Base-by-base conservation (phyloP, 2,329 filamentous ascomycete genomes). In the Talaromyces islandicus region DNA sequence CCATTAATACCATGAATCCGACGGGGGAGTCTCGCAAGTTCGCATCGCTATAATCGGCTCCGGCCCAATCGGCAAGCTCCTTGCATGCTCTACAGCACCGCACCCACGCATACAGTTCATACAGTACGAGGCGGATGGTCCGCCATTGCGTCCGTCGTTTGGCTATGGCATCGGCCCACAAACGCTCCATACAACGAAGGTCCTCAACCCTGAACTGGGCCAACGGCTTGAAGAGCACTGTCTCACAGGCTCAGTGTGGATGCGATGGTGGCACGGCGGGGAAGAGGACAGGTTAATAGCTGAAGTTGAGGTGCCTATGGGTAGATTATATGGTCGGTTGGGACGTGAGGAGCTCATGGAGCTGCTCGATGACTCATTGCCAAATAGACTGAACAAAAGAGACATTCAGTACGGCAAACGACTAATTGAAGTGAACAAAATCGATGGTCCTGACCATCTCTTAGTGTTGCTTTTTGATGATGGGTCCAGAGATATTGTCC, bases 241-340 rank as follows among this genome's bases (percentile, higher is more conserved):
- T 7, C 52, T 53, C 4, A 56, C 38, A 21, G 48, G 25, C 11
- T n/a, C 12, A 10, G 30, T 52, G 12, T 60, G 58, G 58, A 60
- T 60, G 58, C 53, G 24, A 27, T 60, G 58, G 58, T 60, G 58
- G 58, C 58, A 60, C 25, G 54, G 58, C n/a, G 58, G 58, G 4
- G 54, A 46, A 10, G 30, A 32, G 30, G 30, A 32, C 30, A 46
- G 27, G 24, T 9, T 53, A 7, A 54, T 60, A 27, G 58, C 58
- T 29, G 35, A 41, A 21, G 54, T 60, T 7, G 35, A 54, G 6
- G 48, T 60, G 27, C 38, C 48, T 2, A 54, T 30, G 17, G 54
- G 54, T 4, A 30, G 41, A 17, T 17, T 57, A 5, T 60, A 30
- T 50, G 58, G 58, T 27, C 27, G 58, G 7, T 21, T 60, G 2